Evolutionary conservation across 2,329 filamentous ascomycete species (phyloP), one percentile per base, ranked within the genome.

Genomic region (Colletotrichum echinochloae): DNA sequence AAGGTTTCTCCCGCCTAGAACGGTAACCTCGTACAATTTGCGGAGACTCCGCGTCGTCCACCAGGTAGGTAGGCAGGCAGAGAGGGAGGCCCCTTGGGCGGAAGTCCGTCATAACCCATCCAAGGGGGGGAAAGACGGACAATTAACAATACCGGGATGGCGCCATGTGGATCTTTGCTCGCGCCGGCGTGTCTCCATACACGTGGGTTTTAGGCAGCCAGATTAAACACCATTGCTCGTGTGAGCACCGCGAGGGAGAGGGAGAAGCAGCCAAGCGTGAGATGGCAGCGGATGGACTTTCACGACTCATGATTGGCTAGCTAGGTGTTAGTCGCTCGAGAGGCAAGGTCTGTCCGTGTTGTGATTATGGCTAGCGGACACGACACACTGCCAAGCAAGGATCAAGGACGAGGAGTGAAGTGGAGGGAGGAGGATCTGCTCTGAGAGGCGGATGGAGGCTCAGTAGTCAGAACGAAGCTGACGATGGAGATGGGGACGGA

Each of bases 191-290:
- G 52, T 59, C 64, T 35, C 68, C 52, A 48, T 52, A 49, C 41
- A 51, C 52, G 30, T 30, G 60, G 39, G 28, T 12, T 63, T 68
- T 71, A 71, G 68, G 68, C 68, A 71, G 26, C 68, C 49, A 63
- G 37, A 71, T 63, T 63, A 65, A 68, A 68, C 62, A 66, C 41
- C n/a, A n/a, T n/a, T n/a, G 54, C n/a, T 8, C 66, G 52, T 59
- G 66, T 37, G 60, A 41, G 26, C 14, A 37, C n/a, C 18, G 33
- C n/a, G n/a, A n/a, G n/a, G n/a, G 23, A 4, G 23, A 51, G 35
- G 28, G 30, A 48, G 18, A 28, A 30, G 44, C 35, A 46, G 46
- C 37, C 4, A 54, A 55, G 23, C 62, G 59, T n/a, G 28, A 2
- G 20, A 63, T 28, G 57, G 39, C 44, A 63, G 39, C 44, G 60